Evolutionary conservation across 768 basidiomycete genomes (phyloP), one percentile per base, ranked within the genome.

Genomic region (Cystofilobasidium ferigula): DNA sequence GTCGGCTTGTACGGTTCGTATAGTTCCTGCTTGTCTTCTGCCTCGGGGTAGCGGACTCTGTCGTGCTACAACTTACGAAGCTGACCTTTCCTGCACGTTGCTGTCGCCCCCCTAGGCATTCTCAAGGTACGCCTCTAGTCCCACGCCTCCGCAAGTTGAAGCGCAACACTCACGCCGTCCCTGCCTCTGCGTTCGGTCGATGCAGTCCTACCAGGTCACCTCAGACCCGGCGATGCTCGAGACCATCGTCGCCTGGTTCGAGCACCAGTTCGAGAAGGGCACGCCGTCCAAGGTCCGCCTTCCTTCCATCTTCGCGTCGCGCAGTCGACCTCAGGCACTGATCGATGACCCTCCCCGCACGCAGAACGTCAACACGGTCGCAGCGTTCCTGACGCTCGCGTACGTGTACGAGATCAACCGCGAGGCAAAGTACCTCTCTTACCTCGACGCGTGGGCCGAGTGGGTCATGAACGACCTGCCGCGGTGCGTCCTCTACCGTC

Each of bases 311-410:
- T n/a, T n/a, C n/a, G n/a, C n/a, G n/a, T n/a, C n/a, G n/a, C n/a
- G n/a, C n/a, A n/a, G n/a, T n/a, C n/a, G n/a, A n/a, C n/a, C 8
- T 28, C 47, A 8, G 22, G 13, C 47, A 2, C 47, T 20, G 13
- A 20, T 7, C 48, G n/a, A 13, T 26, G 6, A 4, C 8, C 9
- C 28, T 9, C 24, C 13, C 4, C 48, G 12, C 4, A 28, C 4
- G 3, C 57, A 36, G 62, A 83, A 83, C 70, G 81, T 82, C 64
- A 83, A 83, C 73, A 82, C 82, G 22, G 81, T 83, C 80, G 79
- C 81, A 5, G 80, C 82, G 0, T 75, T 84, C 22, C 42, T 64
- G 4, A 64, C 63, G 24, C 34, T 64, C 3, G 63, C 63, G 0
- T 64, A 64, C 42, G 18, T 64, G 28, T 64, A 48, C 56, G 63